Evolutionary conservation across 2,329 filamentous ascomycete genomes (phyloP), one percentile per base, ranked within the genome.

Genomic region (Calonectria henricotiae): DNA sequence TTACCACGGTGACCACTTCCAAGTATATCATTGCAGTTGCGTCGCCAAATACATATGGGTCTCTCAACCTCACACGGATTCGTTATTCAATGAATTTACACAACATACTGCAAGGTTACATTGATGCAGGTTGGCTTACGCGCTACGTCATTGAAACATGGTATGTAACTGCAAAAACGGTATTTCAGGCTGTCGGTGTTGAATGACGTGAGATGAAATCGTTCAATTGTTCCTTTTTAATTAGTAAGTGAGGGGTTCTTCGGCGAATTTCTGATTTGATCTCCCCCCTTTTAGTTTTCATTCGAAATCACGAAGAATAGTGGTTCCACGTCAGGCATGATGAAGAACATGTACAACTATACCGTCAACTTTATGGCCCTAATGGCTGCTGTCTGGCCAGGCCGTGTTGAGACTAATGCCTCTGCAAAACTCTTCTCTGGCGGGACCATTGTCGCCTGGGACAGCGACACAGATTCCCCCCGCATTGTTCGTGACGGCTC

Each of bases 401-500:
- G 7, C 6, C 54, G 47, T 32, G 41, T 30, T 25, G 35, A 27
- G 9, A 55, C 43, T 8, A 32, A 25, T 9, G 54, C 55, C n/a
- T 39, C 51, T 2, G 51, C 35, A n/a, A 68, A 68, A 17, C 39
- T 68, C 15, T 47, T 68, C 17, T 55, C 65, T 7, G 65, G 65
- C 12, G 65, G 58, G 7, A 68, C 65, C 5, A 68, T 68, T 39
- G 49, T 68, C 15, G 60, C 60, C 0, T 68, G 58, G 65, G 60
- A 68, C 37, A 58, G 41, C 15, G 25, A 47, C 15, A 63, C 58
- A 13, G 39, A 68, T 23, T 25, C 60, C 5, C 65, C 65, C 12
- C 49, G 9, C 27, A 37, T 67, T n/a, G 46, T 67, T n/a, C 65
- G 65, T 1, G 51, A 62, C 23, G 65, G 65, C 46, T 67, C 65